A percentile compares a stretch with the other conserved stretches of the same genome.
phyloP scores from a whole-genome alignment of 345 rosid genomes.

The Eucalyptus lansdowneana region DNA sequence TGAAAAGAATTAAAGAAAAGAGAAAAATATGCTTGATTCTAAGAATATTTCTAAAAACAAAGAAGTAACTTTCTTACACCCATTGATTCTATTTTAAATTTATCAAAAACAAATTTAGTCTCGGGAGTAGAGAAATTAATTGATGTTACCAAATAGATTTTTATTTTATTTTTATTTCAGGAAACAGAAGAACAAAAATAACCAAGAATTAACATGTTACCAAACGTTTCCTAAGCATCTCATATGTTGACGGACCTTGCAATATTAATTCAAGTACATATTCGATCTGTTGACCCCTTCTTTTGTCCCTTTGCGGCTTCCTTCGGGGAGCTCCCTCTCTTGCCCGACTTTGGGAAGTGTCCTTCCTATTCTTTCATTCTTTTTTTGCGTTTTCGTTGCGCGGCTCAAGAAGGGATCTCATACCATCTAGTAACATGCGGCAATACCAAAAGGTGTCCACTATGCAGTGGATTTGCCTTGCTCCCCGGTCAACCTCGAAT shows the following conservation, averaged over 20 bases:
- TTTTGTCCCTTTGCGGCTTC: background rate
- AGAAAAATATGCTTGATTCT: too few species aligned
- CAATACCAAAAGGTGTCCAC: background rate
- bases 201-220: too few species aligned
- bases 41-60: too few species aligned
- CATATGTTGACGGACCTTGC: background rate
- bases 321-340: background rate
- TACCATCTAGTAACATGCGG: background rate
- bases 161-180: fast-evolving
- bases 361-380: background rate
- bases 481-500: background rate
- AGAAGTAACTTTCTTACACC: too few species aligned
- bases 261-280: background rate
- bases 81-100: too few species aligned
- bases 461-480: background rate
- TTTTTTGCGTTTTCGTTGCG: background rate
- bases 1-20: too few species aligned
- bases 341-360: background rate
- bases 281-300: background rate
- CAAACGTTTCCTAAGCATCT: too few species aligned
- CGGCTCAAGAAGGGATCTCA: background rate
- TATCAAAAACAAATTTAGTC: too few species aligned
- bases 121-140: too few species aligned
- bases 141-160: fast-evolving
- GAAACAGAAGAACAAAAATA: fast-evolving